phyloP scores from a whole-genome alignment of 2,329 filamentous ascomycete genomes.

The Zasmidium angulare region DNA sequence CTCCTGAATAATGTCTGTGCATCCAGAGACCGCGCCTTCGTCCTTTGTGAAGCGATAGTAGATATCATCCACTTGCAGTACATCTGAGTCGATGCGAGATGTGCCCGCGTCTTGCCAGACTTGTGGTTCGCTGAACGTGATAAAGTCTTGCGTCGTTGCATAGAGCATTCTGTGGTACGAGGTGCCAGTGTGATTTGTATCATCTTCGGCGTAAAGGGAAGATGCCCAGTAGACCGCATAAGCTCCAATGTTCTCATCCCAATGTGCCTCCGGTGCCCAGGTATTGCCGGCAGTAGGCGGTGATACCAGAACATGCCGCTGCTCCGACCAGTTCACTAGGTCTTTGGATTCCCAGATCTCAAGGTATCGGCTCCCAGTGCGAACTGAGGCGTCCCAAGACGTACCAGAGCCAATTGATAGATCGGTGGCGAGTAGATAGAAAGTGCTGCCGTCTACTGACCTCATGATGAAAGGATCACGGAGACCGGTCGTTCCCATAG shows the following conservation, averaged over 20 bases:
- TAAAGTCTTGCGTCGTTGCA: slow-evolving; percentile 57
- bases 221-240: slow-evolving; percentile 54
- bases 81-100: slow-evolving; percentile 55
- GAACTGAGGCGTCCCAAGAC: slow-evolving; percentile 51
- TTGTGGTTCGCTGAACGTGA: slow-evolving; percentile 51
- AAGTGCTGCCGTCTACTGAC: slow-evolving; percentile 51
- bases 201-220: slow-evolving; percentile 47
- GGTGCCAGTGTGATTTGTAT: slow-evolving; percentile 50
- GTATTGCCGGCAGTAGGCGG: slow-evolving; percentile 54
- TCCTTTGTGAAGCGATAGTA: slow-evolving; percentile 60
- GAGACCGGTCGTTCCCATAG: slow-evolving; percentile 50
- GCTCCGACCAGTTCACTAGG: slow-evolving; percentile 52
- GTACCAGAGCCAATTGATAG: slow-evolving; percentile 57
- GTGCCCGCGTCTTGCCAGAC: slow-evolving; percentile 55
- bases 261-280: slow-evolving; percentile 59
- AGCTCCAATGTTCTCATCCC: slow-evolving; percentile 47
- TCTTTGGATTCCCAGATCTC: slow-evolving; percentile 56
- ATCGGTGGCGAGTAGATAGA: slow-evolving; percentile 55
- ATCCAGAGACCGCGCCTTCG: slow-evolving; percentile 51
- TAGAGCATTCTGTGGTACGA: slow-evolving; percentile 58
- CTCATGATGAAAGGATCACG: slow-evolving; percentile 57
- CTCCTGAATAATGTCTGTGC: slow-evolving; percentile 57
- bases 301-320: slow-evolving; percentile 52
- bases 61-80: slow-evolving; percentile 42
- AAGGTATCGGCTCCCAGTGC: slow-evolving; percentile 50